These are phyloP conservation scores for Xylaria arbuscula DNA, from an alignment of 2,329 filamentous ascomycete species.

Conservation along the genomic window DNA sequence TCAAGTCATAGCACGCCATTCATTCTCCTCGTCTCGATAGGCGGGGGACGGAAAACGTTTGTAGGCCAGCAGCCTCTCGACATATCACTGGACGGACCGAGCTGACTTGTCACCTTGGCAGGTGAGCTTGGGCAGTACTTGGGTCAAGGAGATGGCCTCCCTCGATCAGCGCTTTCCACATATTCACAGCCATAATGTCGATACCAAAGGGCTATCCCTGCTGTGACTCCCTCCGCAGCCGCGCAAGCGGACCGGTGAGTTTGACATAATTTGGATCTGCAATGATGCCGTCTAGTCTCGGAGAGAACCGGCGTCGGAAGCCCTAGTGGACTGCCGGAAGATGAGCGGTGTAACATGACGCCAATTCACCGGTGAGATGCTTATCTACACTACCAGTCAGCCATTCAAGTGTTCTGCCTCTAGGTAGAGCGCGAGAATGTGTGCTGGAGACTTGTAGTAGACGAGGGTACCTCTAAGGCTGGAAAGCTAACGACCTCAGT, in stretches of 20 bases:
- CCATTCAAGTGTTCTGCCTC: background rate
- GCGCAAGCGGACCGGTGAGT: background rate
- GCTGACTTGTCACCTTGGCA: background rate
- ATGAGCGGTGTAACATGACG: background rate
- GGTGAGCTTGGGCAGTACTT: background rate
- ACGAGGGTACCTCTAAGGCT: too few relatives aligned
- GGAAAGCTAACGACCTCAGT: too few relatives aligned
- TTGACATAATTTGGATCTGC: background rate
- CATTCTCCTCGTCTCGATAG: background rate
- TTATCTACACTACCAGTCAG: background rate
- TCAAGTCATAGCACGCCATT: background rate
- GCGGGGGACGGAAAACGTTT: background rate
- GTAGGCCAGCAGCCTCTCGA: background rate
- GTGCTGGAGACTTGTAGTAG: too few relatives aligned
- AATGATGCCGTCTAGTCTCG: background rate
- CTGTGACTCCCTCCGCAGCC: background rate
- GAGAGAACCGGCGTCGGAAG: background rate
- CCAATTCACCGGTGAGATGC: background rate
- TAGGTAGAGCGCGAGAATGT: background rate
- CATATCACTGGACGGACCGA: background rate
- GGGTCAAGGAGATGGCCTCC: background rate
- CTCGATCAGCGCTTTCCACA: background rate
- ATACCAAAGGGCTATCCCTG: background rate
- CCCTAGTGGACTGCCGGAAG: background rate
- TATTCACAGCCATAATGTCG: background rate